phyloP scores from a whole-genome alignment of 768 basidiomycete species.

The Leccinum subgranulosum region DNA sequence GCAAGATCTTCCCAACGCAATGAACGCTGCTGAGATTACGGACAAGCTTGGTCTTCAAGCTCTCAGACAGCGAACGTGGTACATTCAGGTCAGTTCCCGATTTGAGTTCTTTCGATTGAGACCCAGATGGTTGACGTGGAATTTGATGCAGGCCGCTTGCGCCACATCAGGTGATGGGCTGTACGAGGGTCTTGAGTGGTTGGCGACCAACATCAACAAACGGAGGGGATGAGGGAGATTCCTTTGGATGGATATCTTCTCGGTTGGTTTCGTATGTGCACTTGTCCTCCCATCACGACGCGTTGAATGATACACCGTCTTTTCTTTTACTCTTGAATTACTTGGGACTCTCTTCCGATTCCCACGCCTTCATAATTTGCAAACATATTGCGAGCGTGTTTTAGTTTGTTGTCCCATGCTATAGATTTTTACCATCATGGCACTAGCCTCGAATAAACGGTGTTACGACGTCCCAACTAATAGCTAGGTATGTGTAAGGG shows the following conservation, averaged over 20 bases:
- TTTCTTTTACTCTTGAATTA: slow-evolving; percentile 31
- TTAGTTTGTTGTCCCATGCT: not conserved
- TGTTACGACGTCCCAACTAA: not conserved
- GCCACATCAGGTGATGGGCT: slow-evolving; percentile 98
- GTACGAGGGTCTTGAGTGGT: slow-evolving; percentile 98
- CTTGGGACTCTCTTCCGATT: slow-evolving; percentile 28
- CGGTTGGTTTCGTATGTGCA: slow-evolving; percentile 43
- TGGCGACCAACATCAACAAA: slow-evolving; percentile 82
- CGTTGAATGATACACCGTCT: slow-evolving; percentile 48
- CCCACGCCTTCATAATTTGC: slow-evolving; percentile 11
- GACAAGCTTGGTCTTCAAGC: slow-evolving; percentile 99
- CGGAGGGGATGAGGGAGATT: slow-evolving; percentile 58
- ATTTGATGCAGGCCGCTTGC: slow-evolving; percentile 75
- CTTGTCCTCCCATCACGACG: slow-evolving; percentile 56
- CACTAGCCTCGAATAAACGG: slow-evolving; percentile 8
- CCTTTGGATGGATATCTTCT: slow-evolving; percentile 28
- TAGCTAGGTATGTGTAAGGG: slow-evolving; percentile 15
- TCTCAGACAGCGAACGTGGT: slow-evolving; percentile 96
- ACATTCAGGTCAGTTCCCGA: slow-evolving; percentile 72
- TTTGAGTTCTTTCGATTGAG: not conserved
- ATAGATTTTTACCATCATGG: slow-evolving; percentile 1
- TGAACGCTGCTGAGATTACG: slow-evolving; percentile 99
- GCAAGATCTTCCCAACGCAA: slow-evolving; percentile 99
- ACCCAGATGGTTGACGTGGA: slow-evolving; percentile 13
- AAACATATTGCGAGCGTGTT: slow-evolving; percentile 5